phyloP scores from a whole-genome alignment of 352 stramenopile genomes.

The Phytopythium oedochilum region DNA sequence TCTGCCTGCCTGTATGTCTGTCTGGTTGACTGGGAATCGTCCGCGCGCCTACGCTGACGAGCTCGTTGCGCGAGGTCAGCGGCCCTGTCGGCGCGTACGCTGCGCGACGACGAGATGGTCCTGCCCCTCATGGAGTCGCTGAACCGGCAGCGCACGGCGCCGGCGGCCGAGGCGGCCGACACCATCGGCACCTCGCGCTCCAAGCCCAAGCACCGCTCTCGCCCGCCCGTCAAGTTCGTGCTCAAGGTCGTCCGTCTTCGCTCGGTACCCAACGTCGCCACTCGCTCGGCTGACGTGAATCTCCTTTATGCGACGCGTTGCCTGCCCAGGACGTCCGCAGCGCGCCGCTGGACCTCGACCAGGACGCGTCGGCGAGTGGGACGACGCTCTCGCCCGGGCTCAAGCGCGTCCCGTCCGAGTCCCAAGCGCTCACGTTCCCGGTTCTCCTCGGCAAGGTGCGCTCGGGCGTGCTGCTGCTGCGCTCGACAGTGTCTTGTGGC shows the following conservation, averaged over 20 bases:
- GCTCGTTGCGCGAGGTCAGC: slow-evolving; percentile 19
- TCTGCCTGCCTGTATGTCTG: too few relatives aligned
- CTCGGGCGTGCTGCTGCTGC: not conserved
- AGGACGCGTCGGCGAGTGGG: slow-evolving; percentile 24
- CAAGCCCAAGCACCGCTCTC: slow-evolving; percentile 57
- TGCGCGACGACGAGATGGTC: slow-evolving; percentile 79
- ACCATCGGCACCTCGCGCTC: slow-evolving; percentile 31
- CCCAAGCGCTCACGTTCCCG: slow-evolving; percentile 54
- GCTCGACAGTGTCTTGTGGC: too few relatives aligned
- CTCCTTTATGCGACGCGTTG: too few relatives aligned
- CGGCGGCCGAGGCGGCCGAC: slow-evolving; percentile 43
- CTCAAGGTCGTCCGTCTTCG: slow-evolving; percentile 44
- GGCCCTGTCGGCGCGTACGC: slow-evolving; percentile 58
- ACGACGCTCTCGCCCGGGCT: slow-evolving; percentile 6
- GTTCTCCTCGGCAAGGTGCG: slow-evolving; percentile 67
- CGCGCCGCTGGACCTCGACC: slow-evolving; percentile 65
- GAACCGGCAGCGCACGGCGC: slow-evolving; percentile 38
- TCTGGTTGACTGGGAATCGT: too few relatives aligned
- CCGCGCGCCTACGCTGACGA: not conserved
- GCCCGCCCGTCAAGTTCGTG: slow-evolving; percentile 75
- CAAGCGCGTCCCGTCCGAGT: slow-evolving; percentile 19
- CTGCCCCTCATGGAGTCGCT: slow-evolving; percentile 64
- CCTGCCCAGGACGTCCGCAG: slow-evolving; percentile 67
- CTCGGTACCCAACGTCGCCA: too few relatives aligned
- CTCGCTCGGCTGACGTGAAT: too few relatives aligned